Evolutionary conservation across 257 asterid genomes (phyloP).

Genomic region (Solanum commersonii): DNA sequence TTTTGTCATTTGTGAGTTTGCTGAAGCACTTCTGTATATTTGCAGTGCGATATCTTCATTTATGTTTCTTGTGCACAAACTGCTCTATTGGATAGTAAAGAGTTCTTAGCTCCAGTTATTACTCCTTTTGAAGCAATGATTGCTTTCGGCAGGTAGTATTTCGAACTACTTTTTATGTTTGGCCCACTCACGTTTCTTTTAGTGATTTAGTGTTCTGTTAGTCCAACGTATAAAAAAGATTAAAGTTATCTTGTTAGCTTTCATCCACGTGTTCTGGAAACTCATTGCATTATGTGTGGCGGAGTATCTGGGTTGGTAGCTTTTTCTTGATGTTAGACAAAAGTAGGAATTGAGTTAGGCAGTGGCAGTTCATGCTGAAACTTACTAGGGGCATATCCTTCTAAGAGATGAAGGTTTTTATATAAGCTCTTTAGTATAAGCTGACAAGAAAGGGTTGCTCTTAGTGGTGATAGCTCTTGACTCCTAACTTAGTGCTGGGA

Average conservation of each 20-base stretch:
- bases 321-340: neutral
- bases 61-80: conserved; percentile 91
- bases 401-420: neutral
- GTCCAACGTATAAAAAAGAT: conserved; percentile 12
- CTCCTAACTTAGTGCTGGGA: neutral
- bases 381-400: neutral
- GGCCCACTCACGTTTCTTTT: neutral
- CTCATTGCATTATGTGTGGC: neutral
- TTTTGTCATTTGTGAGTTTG: neutral
- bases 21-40: conserved; percentile 4
- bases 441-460: neutral
- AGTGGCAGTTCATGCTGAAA: neutral
- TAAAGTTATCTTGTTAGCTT: neutral
- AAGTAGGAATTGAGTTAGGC: neutral
- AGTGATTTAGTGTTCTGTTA: neutral
- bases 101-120: conserved; percentile 91
- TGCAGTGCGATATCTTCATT: conserved; percentile 86
- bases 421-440: neutral
- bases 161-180: neutral
- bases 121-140: conserved; percentile 94
- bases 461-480: neutral
- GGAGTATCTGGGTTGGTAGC: neutral
- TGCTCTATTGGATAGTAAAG: conserved; percentile 86
- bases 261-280: neutral
- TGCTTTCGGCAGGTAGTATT: conserved; percentile 68